Percentiles rank a stretch among this genome's conserved stretches.
Conservation (phyloP, 257 asterid species). For the Nicotiana knightiana region DNA sequence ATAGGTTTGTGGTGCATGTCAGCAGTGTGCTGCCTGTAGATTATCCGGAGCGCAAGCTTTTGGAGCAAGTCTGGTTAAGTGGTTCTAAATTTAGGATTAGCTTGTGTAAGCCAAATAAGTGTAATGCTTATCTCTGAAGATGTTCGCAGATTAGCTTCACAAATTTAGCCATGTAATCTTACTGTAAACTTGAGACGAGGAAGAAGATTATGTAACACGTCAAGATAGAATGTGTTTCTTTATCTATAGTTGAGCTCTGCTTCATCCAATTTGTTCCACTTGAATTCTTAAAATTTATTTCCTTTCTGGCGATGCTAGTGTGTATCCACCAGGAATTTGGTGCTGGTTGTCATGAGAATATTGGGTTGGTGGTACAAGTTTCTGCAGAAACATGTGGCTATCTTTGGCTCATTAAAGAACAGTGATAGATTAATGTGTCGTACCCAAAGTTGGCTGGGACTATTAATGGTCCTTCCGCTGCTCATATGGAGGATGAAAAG, state of each 20-base stretch:
- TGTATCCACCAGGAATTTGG: neutral
- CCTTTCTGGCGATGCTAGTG: neutral
- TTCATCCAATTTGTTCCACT: neutral
- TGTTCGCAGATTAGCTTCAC: conserved; percentile 15
- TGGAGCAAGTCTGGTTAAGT: conserved; percentile 34
- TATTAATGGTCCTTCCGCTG: neutral
- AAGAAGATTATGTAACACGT: neutral
- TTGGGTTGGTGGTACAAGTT: neutral
- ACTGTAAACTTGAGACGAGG: neutral
- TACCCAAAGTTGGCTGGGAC: neutral
- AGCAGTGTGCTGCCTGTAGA: conserved; percentile 29
- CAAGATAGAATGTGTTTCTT: neutral
- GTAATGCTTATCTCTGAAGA: conserved; percentile 25
- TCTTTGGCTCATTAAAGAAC: neutral
- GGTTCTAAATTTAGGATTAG: conserved; percentile 21
- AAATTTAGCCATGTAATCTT: neutral
- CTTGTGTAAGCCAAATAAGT: conserved; percentile 40
- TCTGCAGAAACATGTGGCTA: neutral
- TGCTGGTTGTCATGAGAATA: neutral
- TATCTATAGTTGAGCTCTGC: neutral
- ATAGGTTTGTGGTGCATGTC: conserved; percentile 36
- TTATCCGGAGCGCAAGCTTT: conserved; percentile 71
- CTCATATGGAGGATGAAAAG: neutral
- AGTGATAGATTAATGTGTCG: neutral
- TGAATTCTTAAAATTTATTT: neutral